Percentiles rank a stretch among this genome's conserved stretches.
Evolutionary conservation across 352 stramenopile species (phyloP).

Genomic region (Phytophthora cryptogea): DNA sequence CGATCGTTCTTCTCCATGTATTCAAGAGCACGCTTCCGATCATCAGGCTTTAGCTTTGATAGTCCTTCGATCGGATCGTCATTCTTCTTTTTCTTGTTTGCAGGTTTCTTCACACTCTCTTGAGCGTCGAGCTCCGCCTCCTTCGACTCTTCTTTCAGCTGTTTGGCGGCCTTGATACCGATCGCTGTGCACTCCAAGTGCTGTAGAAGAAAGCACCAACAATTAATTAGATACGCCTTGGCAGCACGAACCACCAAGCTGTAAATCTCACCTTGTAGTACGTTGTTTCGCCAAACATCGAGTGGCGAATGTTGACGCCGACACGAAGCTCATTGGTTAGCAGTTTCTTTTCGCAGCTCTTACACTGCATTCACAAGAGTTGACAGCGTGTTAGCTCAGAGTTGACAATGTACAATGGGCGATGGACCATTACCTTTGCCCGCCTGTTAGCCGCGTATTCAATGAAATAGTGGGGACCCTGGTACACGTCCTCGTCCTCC

Average conservation of each 20-base stretch:
- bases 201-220: constrained; percentile 14
- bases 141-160: constrained; percentile 20
- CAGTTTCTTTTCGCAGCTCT: constrained; percentile 76
- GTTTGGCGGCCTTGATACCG: constrained; percentile 18
- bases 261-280: constrained; percentile 75
- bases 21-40: constrained; percentile 50
- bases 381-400: constrained; percentile 4
- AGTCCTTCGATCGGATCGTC: constrained; percentile 59
- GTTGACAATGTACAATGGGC: not conserved
- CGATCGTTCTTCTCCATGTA: constrained; percentile 68
- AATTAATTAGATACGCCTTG: constrained; percentile 3
- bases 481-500: constrained; percentile 44
- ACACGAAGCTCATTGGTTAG: constrained; percentile 48
- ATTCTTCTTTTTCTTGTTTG: constrained; percentile 16
- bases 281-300: constrained; percentile 77
- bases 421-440: constrained; percentile 45
- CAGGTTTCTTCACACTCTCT: constrained; percentile 9
- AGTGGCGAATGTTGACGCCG: constrained; percentile 67
- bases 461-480: constrained; percentile 61
- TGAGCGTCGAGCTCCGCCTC: constrained; percentile 18
- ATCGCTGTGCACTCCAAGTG: constrained; percentile 43
- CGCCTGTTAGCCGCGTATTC: constrained; percentile 69
- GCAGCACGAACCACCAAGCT: not conserved
- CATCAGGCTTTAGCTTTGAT: constrained; percentile 35
- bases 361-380: constrained; percentile 52